Conservation (phyloP, 116 monocot species). For the Posidonia oceanica region DNA sequence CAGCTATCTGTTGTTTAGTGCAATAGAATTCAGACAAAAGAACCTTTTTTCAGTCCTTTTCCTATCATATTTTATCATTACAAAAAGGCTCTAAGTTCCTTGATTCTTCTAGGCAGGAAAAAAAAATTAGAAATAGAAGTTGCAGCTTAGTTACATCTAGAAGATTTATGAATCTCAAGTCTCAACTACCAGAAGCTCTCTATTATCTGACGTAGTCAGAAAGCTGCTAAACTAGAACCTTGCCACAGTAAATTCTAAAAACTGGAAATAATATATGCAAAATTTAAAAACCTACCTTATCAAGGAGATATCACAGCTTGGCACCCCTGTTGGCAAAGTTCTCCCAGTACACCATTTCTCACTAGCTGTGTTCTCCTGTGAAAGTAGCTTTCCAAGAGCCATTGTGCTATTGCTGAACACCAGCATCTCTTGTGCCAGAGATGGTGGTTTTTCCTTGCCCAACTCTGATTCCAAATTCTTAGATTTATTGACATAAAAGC, state of each 20-base stretch:
- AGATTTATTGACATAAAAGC: constrained; percentile 27
- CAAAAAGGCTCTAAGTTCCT: too few relatives aligned
- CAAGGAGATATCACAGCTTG: background rate
- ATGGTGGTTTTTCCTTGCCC: constrained; percentile 15
- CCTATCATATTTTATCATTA: too few relatives aligned
- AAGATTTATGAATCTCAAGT: too few relatives aligned
- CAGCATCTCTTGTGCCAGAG: constrained; percentile 50
- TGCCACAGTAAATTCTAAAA: background rate
- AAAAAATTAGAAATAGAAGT: too few relatives aligned
- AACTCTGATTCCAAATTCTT: constrained; percentile 15
- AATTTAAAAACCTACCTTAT: constrained; percentile 12
- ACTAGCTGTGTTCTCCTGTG: constrained; percentile 5
- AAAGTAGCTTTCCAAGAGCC: constrained; percentile 51
- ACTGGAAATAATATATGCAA: background rate
- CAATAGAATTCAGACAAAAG: too few relatives aligned
- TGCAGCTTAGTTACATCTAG: too few relatives aligned
- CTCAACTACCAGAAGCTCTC: too few relatives aligned
- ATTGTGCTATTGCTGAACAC: constrained; percentile 35
- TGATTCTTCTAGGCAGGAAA: too few relatives aligned
- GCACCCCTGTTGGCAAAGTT: constrained; percentile 6
- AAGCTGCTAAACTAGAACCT: too few relatives aligned
- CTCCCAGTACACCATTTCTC: constrained; percentile 11
- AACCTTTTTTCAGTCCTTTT: too few relatives aligned
- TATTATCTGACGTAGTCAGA: too few relatives aligned
- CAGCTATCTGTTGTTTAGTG: too few relatives aligned